These are phyloP conservation scores for Moesziomyces parantarcticus DNA, from an alignment of 1,284 basidiomycete species.

Conservation along the genomic window DNA sequence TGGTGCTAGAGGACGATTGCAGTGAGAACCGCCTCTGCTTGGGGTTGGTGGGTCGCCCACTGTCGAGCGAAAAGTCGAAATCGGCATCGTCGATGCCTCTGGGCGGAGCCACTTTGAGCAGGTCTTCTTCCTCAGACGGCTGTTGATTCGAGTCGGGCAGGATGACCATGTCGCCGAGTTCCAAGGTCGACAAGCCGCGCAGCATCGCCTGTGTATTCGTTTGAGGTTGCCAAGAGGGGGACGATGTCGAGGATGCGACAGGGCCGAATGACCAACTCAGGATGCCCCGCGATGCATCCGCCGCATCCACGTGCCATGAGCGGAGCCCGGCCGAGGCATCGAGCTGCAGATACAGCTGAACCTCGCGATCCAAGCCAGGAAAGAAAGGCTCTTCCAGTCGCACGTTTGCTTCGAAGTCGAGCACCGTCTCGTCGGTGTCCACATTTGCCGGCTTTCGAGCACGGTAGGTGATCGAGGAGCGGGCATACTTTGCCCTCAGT, in stretches of 20 bases:
- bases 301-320: slow-evolving; percentile 13
- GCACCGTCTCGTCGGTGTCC: too few relatives aligned
- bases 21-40: slow-evolving; percentile 43
- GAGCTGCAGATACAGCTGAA: slow-evolving; percentile 26
- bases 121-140: slow-evolving; percentile 30
- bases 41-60: slow-evolving; percentile 5
- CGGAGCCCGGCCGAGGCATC: background rate
- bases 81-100: slow-evolving; percentile 33
- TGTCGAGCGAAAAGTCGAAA: slow-evolving; percentile 45
- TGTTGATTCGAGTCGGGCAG: slow-evolving; percentile 18
- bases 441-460: background rate
- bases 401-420: slow-evolving; percentile 23
- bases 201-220: background rate
- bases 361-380: slow-evolving; percentile 39
- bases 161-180: slow-evolving; percentile 26
- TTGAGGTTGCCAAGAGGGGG: slow-evolving; percentile 6
- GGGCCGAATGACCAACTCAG: slow-evolving; percentile 22
- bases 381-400: slow-evolving; percentile 26
- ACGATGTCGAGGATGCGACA: background rate
- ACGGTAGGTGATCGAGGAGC: slow-evolving; percentile 14
- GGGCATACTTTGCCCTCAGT: slow-evolving; percentile 11
- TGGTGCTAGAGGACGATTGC: slow-evolving; percentile 27
- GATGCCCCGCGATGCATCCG: slow-evolving; percentile 37
- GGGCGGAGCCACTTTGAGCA: slow-evolving; percentile 36
- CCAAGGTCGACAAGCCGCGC: background rate